phyloP scores from a whole-genome alignment of 2,329 filamentous ascomycete species.

The Sporothrix pseudoabietina region DNA sequence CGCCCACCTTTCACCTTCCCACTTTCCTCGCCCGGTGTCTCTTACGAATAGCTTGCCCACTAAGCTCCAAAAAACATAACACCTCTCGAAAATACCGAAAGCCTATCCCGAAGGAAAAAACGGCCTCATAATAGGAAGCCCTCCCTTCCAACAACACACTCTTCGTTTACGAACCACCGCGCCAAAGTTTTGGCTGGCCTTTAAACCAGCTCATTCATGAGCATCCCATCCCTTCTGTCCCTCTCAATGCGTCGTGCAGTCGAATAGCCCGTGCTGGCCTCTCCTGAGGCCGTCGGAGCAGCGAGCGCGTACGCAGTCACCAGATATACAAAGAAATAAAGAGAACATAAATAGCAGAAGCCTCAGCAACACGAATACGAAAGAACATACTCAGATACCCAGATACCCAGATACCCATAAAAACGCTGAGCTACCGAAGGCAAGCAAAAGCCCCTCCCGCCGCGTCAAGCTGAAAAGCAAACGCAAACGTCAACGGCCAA shows the following conservation, averaged over 20 bases:
- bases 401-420: background rate
- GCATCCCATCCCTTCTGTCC: constrained; percentile 19
- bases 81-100: constrained; percentile 6
- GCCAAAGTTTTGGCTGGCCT: constrained; percentile 21
- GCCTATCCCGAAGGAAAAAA: background rate
- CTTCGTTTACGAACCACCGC: background rate
- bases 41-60: background rate
- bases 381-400: background rate
- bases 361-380: constrained; percentile 1
- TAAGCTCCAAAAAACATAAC: constrained; percentile 5
- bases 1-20: background rate
- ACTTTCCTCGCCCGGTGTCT: background rate
- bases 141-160: background rate
- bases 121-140: background rate
- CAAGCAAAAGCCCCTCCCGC: background rate
- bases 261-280: constrained; percentile 49
- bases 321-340: constrained; percentile 5
- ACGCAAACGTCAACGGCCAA: background rate
- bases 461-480: background rate
- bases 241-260: constrained; percentile 44
- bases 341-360: constrained; percentile 13
- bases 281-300: constrained; percentile 46
- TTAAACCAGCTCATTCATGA: constrained; percentile 27
- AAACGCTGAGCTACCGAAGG: background rate
- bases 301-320: constrained; percentile 17